Evolutionary conservation across 495 filamentous ascomycete species (phyloP), one percentile per base, ranked within the genome.

Genomic region (Lasiosphaeria ovina): DNA sequence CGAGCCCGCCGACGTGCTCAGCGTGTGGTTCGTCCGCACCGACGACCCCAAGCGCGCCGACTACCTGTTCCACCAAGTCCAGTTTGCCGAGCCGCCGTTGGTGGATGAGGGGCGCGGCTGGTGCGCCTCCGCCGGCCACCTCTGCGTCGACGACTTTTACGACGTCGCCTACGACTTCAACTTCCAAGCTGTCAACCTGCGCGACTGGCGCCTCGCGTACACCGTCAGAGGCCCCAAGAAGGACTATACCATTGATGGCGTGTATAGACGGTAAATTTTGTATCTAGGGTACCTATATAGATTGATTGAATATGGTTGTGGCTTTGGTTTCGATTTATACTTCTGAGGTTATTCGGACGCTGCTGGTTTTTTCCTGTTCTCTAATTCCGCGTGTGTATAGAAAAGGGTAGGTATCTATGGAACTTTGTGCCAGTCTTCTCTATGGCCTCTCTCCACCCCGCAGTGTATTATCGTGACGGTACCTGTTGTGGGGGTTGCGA

Each of bases 61-160:
- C 63, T 87, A 88, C 55, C 73, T 90, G 24, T 90, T 90, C 65
- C 86, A 89, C 58, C 74, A 81, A 35, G 62, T 87, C 6, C 77
- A 78, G 57, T 80, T 81, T 42, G 3, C 72, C 0, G 58, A 54
- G 5, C 65, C 61, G 6, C 60, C 55, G 0, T 49, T 54, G 1
- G 45, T 61, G 9, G 57, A 60, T 35, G 54, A 68, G 45, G 58
- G 54, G 1, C 55, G 63, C 36, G 76, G 78, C 1, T 88, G 84
- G 83, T 63, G 75, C 51, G 87, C 87, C 0, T 82, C 74, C 42
- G 79, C 81, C 3, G 76, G 77, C 6, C 87, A 91, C 72, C 69
- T 88, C 17, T 89, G 88, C 68, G 74, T 79, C 14, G 74, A 83
- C 35, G 88, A 91, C 70, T 78, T 79, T 69, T 91, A 89, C 62